Evolutionary conservation across 768 basidiomycete species (phyloP).

Genomic region (Calocybe indica): DNA sequence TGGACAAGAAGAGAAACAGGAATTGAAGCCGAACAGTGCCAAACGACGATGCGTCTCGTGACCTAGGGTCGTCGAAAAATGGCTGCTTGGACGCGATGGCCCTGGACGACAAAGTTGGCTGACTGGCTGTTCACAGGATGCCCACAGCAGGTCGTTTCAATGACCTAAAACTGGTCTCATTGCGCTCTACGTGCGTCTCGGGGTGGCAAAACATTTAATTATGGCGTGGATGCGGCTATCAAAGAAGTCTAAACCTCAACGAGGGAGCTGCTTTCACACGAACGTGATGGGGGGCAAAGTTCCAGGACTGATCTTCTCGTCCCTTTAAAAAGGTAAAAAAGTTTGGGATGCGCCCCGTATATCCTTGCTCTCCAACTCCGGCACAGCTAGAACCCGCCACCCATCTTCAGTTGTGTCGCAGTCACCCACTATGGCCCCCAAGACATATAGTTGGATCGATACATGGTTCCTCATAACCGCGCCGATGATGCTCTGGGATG

Average conservation of each 20-base stretch:
- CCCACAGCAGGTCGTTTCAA: background rate
- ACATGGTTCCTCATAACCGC: conserved; percentile 54
- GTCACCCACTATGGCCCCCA: conserved; percentile 18
- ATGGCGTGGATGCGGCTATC: background rate
- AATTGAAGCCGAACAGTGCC: no score
- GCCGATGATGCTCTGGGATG: conserved; percentile 70
- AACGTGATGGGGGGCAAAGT: conserved; percentile 7
- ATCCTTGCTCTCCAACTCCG: conserved; percentile 7
- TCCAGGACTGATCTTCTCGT: conserved; percentile 19
- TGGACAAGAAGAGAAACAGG: no score
- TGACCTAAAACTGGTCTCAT: background rate
- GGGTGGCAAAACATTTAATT: background rate
- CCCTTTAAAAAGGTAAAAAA: conserved; percentile 17
- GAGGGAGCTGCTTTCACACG: conserved; percentile 1
- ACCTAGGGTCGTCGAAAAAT: no score
- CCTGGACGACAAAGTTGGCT: no score
- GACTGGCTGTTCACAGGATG: background rate
- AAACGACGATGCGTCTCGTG: no score
- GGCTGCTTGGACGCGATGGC: no score
- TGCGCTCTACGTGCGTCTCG: background rate
- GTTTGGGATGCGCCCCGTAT: conserved; percentile 1
- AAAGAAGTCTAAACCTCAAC: conserved; percentile 2
- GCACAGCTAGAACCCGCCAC: conserved; percentile 4
- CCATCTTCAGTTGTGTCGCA: background rate
- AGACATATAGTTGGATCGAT: conserved; percentile 40